phyloP scores from a whole-genome alignment of 2,329 filamentous ascomycete species.

The Biscogniauxia sp. region DNA sequence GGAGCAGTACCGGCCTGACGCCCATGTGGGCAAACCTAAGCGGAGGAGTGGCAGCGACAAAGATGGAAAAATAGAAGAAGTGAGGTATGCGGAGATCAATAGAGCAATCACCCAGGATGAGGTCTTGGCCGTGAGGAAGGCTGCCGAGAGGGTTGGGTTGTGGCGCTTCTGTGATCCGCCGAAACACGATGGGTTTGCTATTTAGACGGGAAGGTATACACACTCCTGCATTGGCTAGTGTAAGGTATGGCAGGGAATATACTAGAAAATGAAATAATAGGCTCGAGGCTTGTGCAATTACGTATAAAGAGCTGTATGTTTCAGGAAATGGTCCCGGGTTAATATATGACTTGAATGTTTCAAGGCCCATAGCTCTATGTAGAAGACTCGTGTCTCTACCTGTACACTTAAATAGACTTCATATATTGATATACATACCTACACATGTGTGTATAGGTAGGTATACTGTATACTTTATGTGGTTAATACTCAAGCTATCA shows the following conservation, averaged over 20 bases:
- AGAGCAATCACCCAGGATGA: slow-evolving; percentile 65
- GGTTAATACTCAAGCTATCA: too few species aligned
- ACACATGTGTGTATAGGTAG: too few species aligned
- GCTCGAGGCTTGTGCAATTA: too few species aligned
- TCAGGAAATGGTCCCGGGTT: too few species aligned
- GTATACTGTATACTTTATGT: too few species aligned
- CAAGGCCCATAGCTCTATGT: too few species aligned
- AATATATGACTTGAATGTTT: too few species aligned
- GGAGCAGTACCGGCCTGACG: slow-evolving; percentile 82
- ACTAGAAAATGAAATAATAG: not conserved
- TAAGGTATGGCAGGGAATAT: not conserved
- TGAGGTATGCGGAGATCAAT: slow-evolving; percentile 76
- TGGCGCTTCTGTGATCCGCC: slow-evolving; percentile 75
- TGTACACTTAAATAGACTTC: too few species aligned
- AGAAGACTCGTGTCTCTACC: too few species aligned
- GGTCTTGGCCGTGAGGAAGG: slow-evolving; percentile 61
- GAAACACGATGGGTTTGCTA: slow-evolving; percentile 49
- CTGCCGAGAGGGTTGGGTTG: slow-evolving; percentile 68
- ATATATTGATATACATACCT: too few species aligned
- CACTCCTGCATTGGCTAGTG: not conserved
- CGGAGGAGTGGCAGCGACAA: slow-evolving; percentile 27
- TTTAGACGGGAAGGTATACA: slow-evolving; percentile 36
- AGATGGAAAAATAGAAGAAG: slow-evolving; percentile 39
- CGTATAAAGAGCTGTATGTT: too few species aligned
- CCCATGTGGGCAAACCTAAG: slow-evolving; percentile 73